Evolutionary conservation across 495 filamentous ascomycete genomes (phyloP), one percentile per base, ranked within the genome.

Genomic region (Hypomontagnella submonticulosa): DNA sequence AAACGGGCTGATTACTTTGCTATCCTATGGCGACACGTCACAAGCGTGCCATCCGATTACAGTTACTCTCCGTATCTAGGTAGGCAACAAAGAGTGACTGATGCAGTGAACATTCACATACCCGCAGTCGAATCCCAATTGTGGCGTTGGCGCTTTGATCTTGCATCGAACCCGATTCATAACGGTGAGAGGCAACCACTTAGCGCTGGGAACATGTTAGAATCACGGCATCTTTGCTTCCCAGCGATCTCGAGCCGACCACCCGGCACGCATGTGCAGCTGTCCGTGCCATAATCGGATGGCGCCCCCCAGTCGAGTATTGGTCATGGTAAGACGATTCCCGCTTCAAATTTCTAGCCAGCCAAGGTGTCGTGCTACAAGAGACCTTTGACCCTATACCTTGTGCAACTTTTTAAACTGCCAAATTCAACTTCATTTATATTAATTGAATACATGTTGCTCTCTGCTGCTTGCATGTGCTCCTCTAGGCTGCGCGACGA

Each of bases 11-110:
- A 30, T 46, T 52, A 27, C 19, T 48, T 42, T 34, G 36, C 23
- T 13, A 46, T 62, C 48, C 42, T 48, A 62, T 50, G 58, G 58
- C 19, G 58, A 63, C 58, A 67, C 58, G 53, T 57, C 57, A 50
- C 20, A 54, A 19, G 30, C 42, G 50, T 41, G 54, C 47, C 41
- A 37, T 44, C 58, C 34, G 40, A 43, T 15, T 7, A 15, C 5
- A 36, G 12, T 27, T 27, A 27, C 2, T 27, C 23, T 6, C 23
- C 23, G 23, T 27, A 27, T 27, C 6, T 27, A 27, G 23, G 23
- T 27, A 27, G 23, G 23, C 23, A 27, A 6, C 23, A 27, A 27
- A 6, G 23, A 27, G 23, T 27, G 23, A 6, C 1, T 10, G 30
- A 16, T 57, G 44, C 46, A 42, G 57, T 16, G 52, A 23, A 6